phyloP scores from a whole-genome alignment of 768 basidiomycete species.

The Royoungia palumana region DNA sequence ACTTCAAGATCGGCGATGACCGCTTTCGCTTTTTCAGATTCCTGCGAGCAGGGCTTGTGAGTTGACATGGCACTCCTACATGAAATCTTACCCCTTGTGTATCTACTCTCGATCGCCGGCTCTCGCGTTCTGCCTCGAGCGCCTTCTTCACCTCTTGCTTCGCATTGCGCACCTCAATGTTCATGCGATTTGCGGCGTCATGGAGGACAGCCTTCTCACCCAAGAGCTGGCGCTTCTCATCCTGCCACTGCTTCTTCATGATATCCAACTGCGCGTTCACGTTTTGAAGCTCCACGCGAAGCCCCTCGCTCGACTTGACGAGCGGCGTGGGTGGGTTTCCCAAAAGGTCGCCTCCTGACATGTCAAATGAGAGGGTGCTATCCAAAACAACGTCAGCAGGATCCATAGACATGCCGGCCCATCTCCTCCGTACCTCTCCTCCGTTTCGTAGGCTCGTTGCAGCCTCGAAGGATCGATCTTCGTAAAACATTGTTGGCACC shows the following conservation, averaged over 20 bases:
- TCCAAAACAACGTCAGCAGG: constrained; percentile 4
- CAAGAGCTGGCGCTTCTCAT: constrained; percentile 58
- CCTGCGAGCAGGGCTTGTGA: constrained; percentile 39
- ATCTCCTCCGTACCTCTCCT: constrained; percentile 55
- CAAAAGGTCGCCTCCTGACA: constrained; percentile 44
- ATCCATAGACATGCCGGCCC: not conserved
- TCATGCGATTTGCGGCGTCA: constrained; percentile 64
- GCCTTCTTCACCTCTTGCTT: constrained; percentile 57
- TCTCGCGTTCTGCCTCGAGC: constrained; percentile 49
- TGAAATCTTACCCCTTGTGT: constrained; percentile 49
- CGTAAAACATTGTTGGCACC: constrained; percentile 67
- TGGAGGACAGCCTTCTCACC: constrained; percentile 74
- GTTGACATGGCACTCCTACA: not conserved
- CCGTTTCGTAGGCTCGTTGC: constrained; percentile 40
- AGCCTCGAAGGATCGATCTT: constrained; percentile 53
- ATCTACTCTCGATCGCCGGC: constrained; percentile 46
- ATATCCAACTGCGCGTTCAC: constrained; percentile 61
- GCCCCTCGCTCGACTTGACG: constrained; percentile 61
- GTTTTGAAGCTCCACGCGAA: constrained; percentile 54
- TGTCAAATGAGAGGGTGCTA: constrained; percentile 50
- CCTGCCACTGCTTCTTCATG: constrained; percentile 68
- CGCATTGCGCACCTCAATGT: constrained; percentile 53
- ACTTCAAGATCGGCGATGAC: constrained; percentile 67
- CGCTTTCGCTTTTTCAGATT: constrained; percentile 63
- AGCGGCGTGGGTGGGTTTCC: constrained; percentile 66